A percentile compares a stretch with the other conserved stretches of the same genome.
phyloP scores from a whole-genome alignment of 1,139 yeast genomes.

The Spathaspora jeffriesii region DNA sequence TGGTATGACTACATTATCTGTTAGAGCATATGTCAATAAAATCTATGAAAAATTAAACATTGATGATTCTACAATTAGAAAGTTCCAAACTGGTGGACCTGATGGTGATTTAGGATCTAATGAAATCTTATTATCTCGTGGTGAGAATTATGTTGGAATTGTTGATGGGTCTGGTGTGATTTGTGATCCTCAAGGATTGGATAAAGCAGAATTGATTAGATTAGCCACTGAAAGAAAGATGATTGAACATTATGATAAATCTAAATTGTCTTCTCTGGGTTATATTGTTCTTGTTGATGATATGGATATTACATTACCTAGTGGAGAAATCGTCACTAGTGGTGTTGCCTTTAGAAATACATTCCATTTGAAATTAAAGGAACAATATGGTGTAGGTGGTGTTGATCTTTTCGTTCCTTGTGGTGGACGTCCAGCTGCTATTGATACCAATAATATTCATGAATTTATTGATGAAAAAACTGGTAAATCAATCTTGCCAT shows the following conservation, averaged over 20 bases:
- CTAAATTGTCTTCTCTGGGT: conserved; percentile 72
- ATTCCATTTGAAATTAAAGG: conserved; percentile 77
- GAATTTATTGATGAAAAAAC: conserved; percentile 72
- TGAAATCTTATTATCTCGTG: conserved; percentile 82
- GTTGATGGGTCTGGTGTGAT: conserved; percentile 97
- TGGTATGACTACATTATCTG: conserved; percentile 97
- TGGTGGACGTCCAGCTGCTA: conserved; percentile 98
- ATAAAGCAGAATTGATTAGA: conserved; percentile 74
- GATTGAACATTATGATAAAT: conserved; percentile 68
- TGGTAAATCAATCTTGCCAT: conserved; percentile 79
- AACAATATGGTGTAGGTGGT: conserved; percentile 58
- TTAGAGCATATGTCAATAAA: conserved; percentile 88
- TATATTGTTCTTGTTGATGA: conserved; percentile 88
- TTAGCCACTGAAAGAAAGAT: conserved; percentile 79
- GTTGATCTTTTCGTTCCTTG: conserved; percentile 93
- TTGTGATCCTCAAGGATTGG: conserved; percentile 88
- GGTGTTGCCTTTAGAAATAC: conserved; percentile 94
- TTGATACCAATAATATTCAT: conserved; percentile 82
- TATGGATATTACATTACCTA: conserved; percentile 74
- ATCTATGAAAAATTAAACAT: conserved; percentile 77
- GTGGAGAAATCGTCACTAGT: conserved; percentile 71
- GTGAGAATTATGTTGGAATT: conserved; percentile 82
- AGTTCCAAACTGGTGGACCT: conserved; percentile 98
- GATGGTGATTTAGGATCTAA: conserved; percentile 98
- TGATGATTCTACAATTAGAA: conserved; percentile 58